Percentiles rank a stretch among this genome's conserved stretches.
These are phyloP conservation scores for Apodospora peruviana DNA, from an alignment of 495 filamentous ascomycete species.

Conservation along the genomic window DNA sequence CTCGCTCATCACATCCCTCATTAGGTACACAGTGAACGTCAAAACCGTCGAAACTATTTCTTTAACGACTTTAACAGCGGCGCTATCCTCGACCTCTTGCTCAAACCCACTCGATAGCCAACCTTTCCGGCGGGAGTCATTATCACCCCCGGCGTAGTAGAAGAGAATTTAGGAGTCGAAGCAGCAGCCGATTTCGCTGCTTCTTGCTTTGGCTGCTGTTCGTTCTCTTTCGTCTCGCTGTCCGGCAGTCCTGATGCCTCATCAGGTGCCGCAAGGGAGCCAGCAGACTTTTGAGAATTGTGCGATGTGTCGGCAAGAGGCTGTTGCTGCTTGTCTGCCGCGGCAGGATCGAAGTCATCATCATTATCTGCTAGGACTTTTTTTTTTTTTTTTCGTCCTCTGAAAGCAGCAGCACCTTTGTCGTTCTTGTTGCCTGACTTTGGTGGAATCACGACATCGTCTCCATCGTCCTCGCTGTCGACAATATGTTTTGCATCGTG, in stretches of 20 bases:
- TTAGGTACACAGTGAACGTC: too few relatives aligned
- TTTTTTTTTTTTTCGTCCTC: neutral
- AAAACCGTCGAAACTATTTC: conserved; percentile 2
- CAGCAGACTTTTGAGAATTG: neutral
- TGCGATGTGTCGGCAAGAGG: neutral
- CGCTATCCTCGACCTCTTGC: conserved; percentile 22
- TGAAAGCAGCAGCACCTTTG: neutral
- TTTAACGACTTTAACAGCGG: conserved; percentile 21
- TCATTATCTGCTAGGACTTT: neutral
- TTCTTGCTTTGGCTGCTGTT: conserved; percentile 2
- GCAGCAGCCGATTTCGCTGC: neutral
- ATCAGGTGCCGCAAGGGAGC: neutral
- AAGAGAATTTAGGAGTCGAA: neutral
- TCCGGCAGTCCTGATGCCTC: too few relatives aligned
- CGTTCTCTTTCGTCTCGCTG: neutral
- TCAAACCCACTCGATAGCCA: conserved; percentile 22
- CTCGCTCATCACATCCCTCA: neutral
- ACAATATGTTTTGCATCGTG: too few relatives aligned
- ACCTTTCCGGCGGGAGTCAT: conserved; percentile 2
- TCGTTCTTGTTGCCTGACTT: neutral
- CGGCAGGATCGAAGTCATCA: neutral
- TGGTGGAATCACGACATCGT: too few relatives aligned
- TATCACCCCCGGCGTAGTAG: neutral
- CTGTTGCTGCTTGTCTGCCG: neutral
- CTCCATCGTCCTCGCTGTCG: too few relatives aligned